Percentiles rank a stretch among this genome's conserved stretches.
phyloP scores from a whole-genome alignment of 2,329 filamentous ascomycete genomes.

The Harringtonia aguacate region DNA sequence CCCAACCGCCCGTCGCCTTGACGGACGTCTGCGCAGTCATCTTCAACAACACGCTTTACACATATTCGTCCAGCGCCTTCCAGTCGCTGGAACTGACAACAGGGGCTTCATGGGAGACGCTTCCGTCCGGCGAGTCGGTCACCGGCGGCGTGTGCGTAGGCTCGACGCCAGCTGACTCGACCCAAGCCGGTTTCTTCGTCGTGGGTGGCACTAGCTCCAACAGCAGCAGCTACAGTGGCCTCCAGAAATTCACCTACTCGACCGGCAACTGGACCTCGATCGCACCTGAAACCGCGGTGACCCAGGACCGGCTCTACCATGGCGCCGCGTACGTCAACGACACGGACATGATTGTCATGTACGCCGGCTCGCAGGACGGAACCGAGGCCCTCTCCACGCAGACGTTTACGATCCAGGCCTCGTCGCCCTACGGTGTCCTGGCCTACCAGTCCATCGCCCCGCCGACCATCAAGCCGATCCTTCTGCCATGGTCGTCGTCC shows the following conservation, averaged over 20 bases:
- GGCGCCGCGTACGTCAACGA: slow-evolving; percentile 63
- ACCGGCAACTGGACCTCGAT: slow-evolving; percentile 43
- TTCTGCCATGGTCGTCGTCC: slow-evolving; percentile 63
- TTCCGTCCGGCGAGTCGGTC: slow-evolving; percentile 58
- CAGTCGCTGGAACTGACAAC: slow-evolving; percentile 58
- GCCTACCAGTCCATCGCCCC: slow-evolving; percentile 48
- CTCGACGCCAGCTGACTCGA: slow-evolving; percentile 47
- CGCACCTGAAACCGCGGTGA: slow-evolving; percentile 32
- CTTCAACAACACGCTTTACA: slow-evolving; percentile 72
- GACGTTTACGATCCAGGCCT: slow-evolving; percentile 63
- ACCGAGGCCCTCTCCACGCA: slow-evolving; percentile 49
- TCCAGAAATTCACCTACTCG: slow-evolving; percentile 57
- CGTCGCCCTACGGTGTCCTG: slow-evolving; percentile 51
- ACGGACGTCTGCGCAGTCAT: slow-evolving; percentile 74
- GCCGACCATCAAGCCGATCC: slow-evolving; percentile 55
- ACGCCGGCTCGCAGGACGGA: slow-evolving; percentile 61
- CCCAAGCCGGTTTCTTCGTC: slow-evolving; percentile 60
- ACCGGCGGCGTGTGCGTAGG: slow-evolving; percentile 69
- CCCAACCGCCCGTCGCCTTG: slow-evolving; percentile 58
- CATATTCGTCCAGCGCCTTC: slow-evolving; percentile 66
- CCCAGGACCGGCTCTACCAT: slow-evolving; percentile 64
- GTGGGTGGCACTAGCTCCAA: slow-evolving; percentile 59
- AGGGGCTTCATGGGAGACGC: slow-evolving; percentile 60
- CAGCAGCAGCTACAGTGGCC: slow-evolving; percentile 52
- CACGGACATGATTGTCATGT: slow-evolving; percentile 65